Base-by-base conservation (phyloP, 2,329 filamentous ascomycete genomes). In the Rachicladosporium sp. region DNA sequence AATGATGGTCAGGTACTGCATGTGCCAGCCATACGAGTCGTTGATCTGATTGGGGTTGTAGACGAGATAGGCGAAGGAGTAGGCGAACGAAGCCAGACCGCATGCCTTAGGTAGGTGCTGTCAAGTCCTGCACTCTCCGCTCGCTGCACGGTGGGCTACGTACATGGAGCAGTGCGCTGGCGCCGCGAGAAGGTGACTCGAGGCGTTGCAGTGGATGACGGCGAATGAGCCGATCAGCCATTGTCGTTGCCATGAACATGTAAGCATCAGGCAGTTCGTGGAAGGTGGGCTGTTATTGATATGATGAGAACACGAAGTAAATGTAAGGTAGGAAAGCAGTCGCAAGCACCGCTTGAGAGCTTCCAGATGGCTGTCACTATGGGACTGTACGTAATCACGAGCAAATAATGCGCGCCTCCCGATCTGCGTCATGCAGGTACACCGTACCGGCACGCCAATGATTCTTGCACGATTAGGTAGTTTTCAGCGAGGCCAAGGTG, bases 1-100 rank as follows among this genome's bases (percentile, higher is more conserved):
- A 42, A 86, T 71, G 53, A 85, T 85, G 47, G 81, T 87, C 27
- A 87, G 69, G 52, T 81, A 84, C 57, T 83, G 78, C 46, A 78
- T 73, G 53, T 82, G 72, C 62, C 79, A 78, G 42, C 81, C 81
- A 50, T 79, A 82, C 1, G 75, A 68, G 33, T 13, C 54, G n/a
- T 53, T 59, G 54, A 61, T 54, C 12, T 52, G 56, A 38, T 62
- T 63, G 10, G 59, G 57, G 40, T 58, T 50, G 27, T 46, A 46
- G 11, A 61, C 45, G 10, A 64, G 54, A 44, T 61, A 66, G 43
- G 56, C 57, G 53, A 66, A 69, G 6, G 59, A 63, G 46, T 57
- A 62, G 37, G 63, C 61, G 46, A 67, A 68, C 36, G 63, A 67
- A 35, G 57, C 50, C 4, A 69, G 55, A n/a, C 64, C 65, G 37